These are phyloP conservation scores for Anisodus acutangulus DNA, from an alignment of 257 asterid genomes.

Conservation along the genomic window DNA sequence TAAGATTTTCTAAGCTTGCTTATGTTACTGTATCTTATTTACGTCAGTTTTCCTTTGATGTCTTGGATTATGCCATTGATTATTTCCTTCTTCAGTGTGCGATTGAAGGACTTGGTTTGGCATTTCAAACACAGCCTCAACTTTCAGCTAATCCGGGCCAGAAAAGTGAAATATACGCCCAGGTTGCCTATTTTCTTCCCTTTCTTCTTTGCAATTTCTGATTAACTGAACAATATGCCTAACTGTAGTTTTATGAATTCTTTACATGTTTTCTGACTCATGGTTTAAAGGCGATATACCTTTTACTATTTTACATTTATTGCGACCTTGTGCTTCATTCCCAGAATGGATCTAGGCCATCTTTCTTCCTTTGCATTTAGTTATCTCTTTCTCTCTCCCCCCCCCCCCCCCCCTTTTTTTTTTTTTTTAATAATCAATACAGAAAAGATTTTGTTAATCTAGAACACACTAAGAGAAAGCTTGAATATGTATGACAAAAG, in stretches of 20 bases:
- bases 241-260: not conserved
- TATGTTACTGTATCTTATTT: conserved; percentile 5
- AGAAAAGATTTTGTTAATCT: not conserved
- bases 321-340: not conserved
- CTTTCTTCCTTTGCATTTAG: not conserved
- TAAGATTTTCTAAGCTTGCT: conserved; percentile 41
- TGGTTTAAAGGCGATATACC: not conserved
- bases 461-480: not conserved
- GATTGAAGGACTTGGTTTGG: conserved; percentile 73
- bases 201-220: conserved; percentile 12
- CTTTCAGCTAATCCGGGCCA: conserved; percentile 65
- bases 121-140: conserved; percentile 85
- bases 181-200: conserved; percentile 55
- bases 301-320: not conserved
- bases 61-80: conserved; percentile 31
- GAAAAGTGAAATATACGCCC: conserved; percentile 78
- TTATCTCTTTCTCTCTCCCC: not conserved
- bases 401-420: too few relatives aligned
- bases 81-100: conserved; percentile 59
- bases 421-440: not conserved
- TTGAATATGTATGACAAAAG: not conserved
- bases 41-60: conserved; percentile 19
- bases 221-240: not conserved
- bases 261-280: not conserved
- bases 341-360: not conserved